These are phyloP conservation scores for Penicillium parvum DNA, from an alignment of 495 filamentous ascomycete genomes.

Conservation along the genomic window DNA sequence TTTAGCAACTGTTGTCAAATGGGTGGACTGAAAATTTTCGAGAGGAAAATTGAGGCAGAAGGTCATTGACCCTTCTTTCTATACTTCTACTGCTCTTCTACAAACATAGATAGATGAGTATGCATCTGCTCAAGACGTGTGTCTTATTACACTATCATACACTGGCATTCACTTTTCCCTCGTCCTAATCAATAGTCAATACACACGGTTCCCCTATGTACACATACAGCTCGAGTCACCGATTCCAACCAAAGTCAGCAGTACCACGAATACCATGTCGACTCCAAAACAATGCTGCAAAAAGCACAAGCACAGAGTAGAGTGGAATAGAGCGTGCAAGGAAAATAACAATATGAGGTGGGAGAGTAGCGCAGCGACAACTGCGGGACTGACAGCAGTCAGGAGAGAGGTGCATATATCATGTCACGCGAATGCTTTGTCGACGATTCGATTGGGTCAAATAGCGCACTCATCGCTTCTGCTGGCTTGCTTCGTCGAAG, in stretches of 20 bases:
- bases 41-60: too few species aligned
- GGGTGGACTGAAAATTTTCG: neutral
- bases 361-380: conserved; percentile 3
- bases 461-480: conserved; percentile 25
- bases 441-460: conserved; percentile 4
- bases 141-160: conserved; percentile 7
- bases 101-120: neutral
- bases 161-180: conserved; percentile 2
- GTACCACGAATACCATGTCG: neutral
- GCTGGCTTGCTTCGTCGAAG: conserved; percentile 49
- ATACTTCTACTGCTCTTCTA: too few species aligned
- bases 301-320: conserved; percentile 1
- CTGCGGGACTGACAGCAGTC: conserved; percentile 7
- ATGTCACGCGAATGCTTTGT: conserved; percentile 4
- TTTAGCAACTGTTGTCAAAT: too few species aligned
- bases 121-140: too few species aligned
- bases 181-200: conserved; percentile 3
- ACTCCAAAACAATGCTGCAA: conserved; percentile 10
- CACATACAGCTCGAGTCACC: conserved; percentile 9
- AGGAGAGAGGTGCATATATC: too few species aligned
- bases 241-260: neutral
- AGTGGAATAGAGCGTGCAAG: too few species aligned
- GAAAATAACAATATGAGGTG: conserved; percentile 6
- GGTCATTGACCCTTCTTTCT: too few species aligned
- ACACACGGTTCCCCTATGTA: conserved; percentile 13